Evolutionary conservation across 306 rosid genomes (phyloP), one percentile per base, ranked within the genome.

Genomic region (Citrullus colocynthis): DNA sequence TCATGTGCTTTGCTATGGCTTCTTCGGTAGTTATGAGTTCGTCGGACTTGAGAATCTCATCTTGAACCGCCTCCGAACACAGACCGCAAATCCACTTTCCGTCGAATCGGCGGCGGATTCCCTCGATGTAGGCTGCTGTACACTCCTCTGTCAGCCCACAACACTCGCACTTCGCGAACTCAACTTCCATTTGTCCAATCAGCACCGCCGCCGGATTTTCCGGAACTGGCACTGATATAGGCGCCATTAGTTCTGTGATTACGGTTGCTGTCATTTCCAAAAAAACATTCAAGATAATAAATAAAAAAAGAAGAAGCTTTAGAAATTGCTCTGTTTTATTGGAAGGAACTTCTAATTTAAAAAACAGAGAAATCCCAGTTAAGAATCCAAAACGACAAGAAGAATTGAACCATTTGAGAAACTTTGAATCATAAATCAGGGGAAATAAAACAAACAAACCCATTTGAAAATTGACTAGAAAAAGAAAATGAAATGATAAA

Each of bases 1-100:
- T 94, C 89, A 88, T 90, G 79, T 94, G 97, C 59, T 81, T 89
- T 9, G 85, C 70, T 90, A 92, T 81, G 41, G 97, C 98, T 81
- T 94, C 97, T 78, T 91, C 97, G 7, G 91, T 87, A 86, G 91
- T 85, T 1, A 94, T 52, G 8, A 92, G 91, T 78, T 89, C 86
- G 45, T 88, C 84, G 45, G 91, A 90, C 89, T 96, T 88, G 3
- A 89, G 63, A 78, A 92, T 89, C 82, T 94, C 98, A 70, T 94
- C 95, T 59, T 91, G 90, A 36, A 94, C 84, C 45, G 97, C 98
- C 86, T 94, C 98, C 21, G 88, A 85, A 72, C 98, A 94, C 32
- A 94, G 86, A 34, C 98, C 98, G 59, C 98, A 94, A 78, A 94
- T 88, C 98, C 98, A 94, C 74, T 87, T 92, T 41, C 96, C 96